These are phyloP conservation scores for Datisca glomerata DNA, from an alignment of 306 rosid species.

Conservation along the genomic window DNA sequence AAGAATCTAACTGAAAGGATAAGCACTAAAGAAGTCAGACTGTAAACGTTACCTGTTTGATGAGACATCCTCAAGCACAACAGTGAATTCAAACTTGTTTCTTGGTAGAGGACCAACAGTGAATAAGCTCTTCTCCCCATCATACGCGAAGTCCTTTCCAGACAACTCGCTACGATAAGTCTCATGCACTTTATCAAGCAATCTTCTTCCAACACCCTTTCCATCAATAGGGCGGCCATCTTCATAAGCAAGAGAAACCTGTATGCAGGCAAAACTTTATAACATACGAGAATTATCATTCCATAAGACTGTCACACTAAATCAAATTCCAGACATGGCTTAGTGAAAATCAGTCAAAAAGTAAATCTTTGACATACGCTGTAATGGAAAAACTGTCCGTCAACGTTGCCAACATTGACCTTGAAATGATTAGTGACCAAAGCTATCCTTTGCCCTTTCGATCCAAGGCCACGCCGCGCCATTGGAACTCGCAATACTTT, in stretches of 20 bases:
- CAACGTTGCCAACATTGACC: slow-evolving; percentile 39
- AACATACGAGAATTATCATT: too few relatives aligned
- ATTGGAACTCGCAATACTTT: slow-evolving; percentile 44
- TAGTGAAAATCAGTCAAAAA: background rate
- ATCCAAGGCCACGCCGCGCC: slow-evolving; percentile 49
- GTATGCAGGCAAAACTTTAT: background rate
- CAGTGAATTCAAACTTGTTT: slow-evolving; percentile 70
- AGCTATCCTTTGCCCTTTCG: slow-evolving; percentile 42
- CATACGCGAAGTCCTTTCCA: slow-evolving; percentile 83
- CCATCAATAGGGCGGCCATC: slow-evolving; percentile 91
- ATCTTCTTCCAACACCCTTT: slow-evolving; percentile 65
- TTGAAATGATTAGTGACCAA: slow-evolving; percentile 70
- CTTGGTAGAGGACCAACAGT: slow-evolving; percentile 75
- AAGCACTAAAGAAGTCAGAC: too few relatives aligned
- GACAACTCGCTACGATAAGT: slow-evolving; percentile 59
- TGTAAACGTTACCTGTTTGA: slow-evolving; percentile 57
- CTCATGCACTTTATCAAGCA: slow-evolving; percentile 57
- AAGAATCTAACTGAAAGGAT: background rate
- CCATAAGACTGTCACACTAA: too few relatives aligned
- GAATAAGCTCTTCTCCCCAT: slow-evolving; percentile 86
- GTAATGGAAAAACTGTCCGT: slow-evolving; percentile 64
- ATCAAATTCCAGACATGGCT: too few relatives aligned
- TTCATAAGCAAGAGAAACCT: slow-evolving; percentile 68
- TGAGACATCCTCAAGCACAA: slow-evolving; percentile 61
- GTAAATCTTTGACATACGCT: slow-evolving; percentile 54